A percentile compares a stretch with the other conserved stretches of the same genome.
phyloP scores from a whole-genome alignment of 139 green algal genomes.

The Tetratostichococcus sp. region DNA sequence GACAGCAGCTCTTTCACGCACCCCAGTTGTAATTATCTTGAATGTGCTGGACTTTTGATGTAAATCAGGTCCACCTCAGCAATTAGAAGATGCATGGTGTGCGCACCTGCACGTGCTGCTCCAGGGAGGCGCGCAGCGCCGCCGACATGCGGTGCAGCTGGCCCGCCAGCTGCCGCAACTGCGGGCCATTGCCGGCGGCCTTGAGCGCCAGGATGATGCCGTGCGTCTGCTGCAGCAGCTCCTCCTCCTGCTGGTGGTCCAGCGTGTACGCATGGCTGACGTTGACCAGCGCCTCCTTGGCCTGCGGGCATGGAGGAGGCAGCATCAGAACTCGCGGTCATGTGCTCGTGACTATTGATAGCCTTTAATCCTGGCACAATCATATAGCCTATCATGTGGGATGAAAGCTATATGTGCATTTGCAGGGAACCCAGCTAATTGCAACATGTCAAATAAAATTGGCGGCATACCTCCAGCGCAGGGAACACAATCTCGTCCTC shows the following conservation, averaged over 20 bases:
- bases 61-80: too few species aligned
- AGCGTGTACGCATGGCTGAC: slow-evolving; percentile 94
- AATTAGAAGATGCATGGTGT: too few species aligned
- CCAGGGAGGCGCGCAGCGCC: slow-evolving; percentile 73
- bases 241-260: slow-evolving; percentile 92
- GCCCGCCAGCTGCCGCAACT: slow-evolving; percentile 28
- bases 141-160: slow-evolving; percentile 73
- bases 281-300: slow-evolving; percentile 89
- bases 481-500: slow-evolving; percentile 99
- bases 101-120: slow-evolving; percentile 69
- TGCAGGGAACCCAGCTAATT: too few species aligned
- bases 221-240: slow-evolving; percentile 68
- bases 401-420: too few species aligned
- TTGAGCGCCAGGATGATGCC: slow-evolving; percentile 29
- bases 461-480: slow-evolving; percentile 78
- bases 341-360: too few species aligned
- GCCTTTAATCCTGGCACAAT: too few species aligned
- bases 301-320: slow-evolving; percentile 12
- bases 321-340: too few species aligned
- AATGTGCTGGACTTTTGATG: too few species aligned
- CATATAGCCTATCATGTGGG: too few species aligned
- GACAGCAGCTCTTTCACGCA: too few species aligned
- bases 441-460: too few species aligned
- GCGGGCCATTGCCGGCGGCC: slow-evolving; percentile 5
- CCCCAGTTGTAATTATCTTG: too few species aligned